Evolutionary conservation across 441 rosid species (phyloP).

Genomic region (Gossypium gossypioides): DNA sequence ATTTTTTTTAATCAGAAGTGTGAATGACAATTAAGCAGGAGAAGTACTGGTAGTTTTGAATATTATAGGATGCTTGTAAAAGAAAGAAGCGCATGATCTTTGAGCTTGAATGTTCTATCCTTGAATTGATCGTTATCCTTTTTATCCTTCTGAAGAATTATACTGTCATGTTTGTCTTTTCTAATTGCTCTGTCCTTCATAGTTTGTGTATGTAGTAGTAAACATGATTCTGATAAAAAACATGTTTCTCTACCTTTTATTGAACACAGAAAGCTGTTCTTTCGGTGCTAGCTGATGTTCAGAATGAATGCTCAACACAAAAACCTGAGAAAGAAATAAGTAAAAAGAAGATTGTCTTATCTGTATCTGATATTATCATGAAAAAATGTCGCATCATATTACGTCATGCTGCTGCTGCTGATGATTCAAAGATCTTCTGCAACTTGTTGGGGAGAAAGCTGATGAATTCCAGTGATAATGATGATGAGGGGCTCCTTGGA

Average conservation of each 20-base stretch:
- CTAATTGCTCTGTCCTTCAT: background rate
- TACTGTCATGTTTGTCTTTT: background rate
- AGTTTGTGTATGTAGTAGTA: background rate
- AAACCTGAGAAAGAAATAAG: conserved; percentile 44
- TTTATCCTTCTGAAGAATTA: background rate
- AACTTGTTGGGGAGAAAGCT: conserved; percentile 81
- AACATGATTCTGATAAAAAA: conserved; percentile 22
- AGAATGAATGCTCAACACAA: conserved; percentile 38
- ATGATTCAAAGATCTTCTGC: conserved; percentile 77
- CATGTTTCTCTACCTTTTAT: conserved; percentile 25
- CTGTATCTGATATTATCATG: conserved; percentile 73
- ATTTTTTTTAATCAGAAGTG: background rate
- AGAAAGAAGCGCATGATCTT: background rate
- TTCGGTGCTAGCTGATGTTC: conserved; percentile 69
- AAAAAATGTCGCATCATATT: conserved; percentile 78
- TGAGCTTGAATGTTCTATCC: background rate
- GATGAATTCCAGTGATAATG: conserved; percentile 60
- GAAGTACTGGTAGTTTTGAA: background rate
- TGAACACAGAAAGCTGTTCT: conserved; percentile 95
- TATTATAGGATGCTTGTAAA: background rate
- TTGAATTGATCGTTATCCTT: background rate
- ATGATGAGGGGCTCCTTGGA: conserved; percentile 95
- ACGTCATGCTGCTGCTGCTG: conserved; percentile 77
- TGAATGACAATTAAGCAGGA: background rate
- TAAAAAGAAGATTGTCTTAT: conserved; percentile 45